Conservation (phyloP, 2,329 filamentous ascomycete species). For the Aspergillus persii region DNA sequence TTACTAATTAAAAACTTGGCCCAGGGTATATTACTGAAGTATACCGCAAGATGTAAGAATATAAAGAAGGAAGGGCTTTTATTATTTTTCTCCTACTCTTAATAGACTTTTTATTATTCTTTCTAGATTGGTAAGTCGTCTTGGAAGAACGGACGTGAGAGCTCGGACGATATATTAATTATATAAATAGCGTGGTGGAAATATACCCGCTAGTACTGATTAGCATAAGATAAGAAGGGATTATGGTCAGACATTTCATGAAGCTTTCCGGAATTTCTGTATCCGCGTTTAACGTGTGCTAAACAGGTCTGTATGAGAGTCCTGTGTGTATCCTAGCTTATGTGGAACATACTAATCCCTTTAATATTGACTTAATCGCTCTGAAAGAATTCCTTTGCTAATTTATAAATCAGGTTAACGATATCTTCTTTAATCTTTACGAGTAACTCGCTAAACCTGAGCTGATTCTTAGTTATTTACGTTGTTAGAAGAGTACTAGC, state of each 20-base stretch:
- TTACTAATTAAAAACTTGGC: slow-evolving; percentile 21
- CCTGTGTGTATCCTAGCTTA: slow-evolving; percentile 19
- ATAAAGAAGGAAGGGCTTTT: too few species aligned
- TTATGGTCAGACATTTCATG: background rate
- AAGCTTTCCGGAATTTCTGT: slow-evolving; percentile 9
- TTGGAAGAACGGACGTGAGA: slow-evolving; percentile 24
- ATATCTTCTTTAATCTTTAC: slow-evolving; percentile 16
- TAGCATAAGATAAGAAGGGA: slow-evolving; percentile 23
- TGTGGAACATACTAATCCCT: slow-evolving; percentile 25
- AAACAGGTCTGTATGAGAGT: slow-evolving; percentile 24
- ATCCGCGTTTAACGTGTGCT: slow-evolving; percentile 17
- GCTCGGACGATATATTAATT: slow-evolving; percentile 12
- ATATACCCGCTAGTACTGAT: slow-evolving; percentile 23
- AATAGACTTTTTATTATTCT: slow-evolving; percentile 19
- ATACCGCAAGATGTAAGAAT: too few species aligned
- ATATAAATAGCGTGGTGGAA: slow-evolving; percentile 19
- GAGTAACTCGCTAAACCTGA: slow-evolving; percentile 11
- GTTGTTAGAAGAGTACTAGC: slow-evolving; percentile 1
- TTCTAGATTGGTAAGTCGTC: slow-evolving; percentile 19
- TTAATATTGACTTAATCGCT: slow-evolving; percentile 23
- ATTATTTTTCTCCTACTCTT: too few species aligned
- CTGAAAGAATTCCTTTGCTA: slow-evolving; percentile 23
- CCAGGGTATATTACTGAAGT: slow-evolving; percentile 12
- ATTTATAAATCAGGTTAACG: slow-evolving; percentile 23
- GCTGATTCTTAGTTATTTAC: slow-evolving; percentile 14